Percentiles rank a stretch among this genome's conserved stretches.
Evolutionary conservation across 23 red algal genomes (phyloP).

Genomic region (Gracilaria vermiculophylla): DNA sequence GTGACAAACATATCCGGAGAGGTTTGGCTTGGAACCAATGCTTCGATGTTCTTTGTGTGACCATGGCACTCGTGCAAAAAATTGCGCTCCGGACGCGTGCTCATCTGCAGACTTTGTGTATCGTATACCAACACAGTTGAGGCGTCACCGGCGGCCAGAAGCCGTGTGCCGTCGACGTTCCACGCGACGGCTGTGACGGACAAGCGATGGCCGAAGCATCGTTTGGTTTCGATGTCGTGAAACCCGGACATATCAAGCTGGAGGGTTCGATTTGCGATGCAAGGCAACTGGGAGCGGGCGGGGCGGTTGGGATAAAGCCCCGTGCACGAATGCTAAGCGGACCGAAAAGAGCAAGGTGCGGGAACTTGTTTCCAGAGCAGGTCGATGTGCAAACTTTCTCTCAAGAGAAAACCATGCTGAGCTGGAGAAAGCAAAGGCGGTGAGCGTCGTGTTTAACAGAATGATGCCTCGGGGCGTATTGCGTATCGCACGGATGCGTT

Average conservation of each 20-base stretch:
- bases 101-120: constrained; percentile 29
- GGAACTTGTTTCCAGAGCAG: too few species aligned
- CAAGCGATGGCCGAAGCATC: constrained; percentile 40
- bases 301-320: too few species aligned
- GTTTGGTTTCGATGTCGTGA: constrained; percentile 27
- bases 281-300: not conserved
- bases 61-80: constrained; percentile 41
- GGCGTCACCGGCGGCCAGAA: constrained; percentile 53
- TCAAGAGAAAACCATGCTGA: too few species aligned
- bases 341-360: too few species aligned
- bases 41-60: constrained; percentile 37
- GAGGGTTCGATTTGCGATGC: not conserved
- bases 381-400: too few species aligned
- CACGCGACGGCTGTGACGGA: constrained; percentile 50
- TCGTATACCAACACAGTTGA: constrained; percentile 50
- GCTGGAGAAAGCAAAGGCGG: too few species aligned
- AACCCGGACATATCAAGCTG: not conserved
- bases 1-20: constrained; percentile 58
- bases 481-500: too few species aligned
- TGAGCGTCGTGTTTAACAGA: too few species aligned
- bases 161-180: constrained; percentile 51
- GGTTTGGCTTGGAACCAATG: constrained; percentile 34
- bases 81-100: constrained; percentile 30
- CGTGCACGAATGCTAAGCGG: too few species aligned
- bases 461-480: too few species aligned